phyloP scores from a whole-genome alignment of 148 eudicot species.

The Cornus kousa region DNA sequence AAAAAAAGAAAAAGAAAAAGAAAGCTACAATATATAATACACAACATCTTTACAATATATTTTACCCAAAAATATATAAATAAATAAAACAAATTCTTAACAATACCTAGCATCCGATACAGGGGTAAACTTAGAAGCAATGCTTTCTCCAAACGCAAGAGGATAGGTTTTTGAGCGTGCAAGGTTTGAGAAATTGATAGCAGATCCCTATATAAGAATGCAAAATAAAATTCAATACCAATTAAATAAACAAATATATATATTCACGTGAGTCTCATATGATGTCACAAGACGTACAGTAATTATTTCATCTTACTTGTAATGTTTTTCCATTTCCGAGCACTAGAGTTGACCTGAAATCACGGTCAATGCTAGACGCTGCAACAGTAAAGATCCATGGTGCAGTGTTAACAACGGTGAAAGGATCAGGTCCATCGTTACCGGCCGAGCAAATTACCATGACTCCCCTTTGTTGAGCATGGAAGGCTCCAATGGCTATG shows the following conservation, averaged over 20 bases:
- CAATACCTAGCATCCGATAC: constrained; percentile 61
- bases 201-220: constrained; percentile 39
- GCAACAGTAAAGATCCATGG: constrained; percentile 74
- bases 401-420: constrained; percentile 54
- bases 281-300: too few species aligned
- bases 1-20: too few species aligned
- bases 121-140: constrained; percentile 47
- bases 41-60: too few species aligned
- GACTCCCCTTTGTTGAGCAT: constrained; percentile 62
- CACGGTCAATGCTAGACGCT: constrained; percentile 66
- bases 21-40: too few species aligned
- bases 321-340: constrained; percentile 48
- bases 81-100: too few species aligned
- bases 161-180: constrained; percentile 39
- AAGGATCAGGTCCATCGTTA: constrained; percentile 60
- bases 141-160: constrained; percentile 49
- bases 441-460: constrained; percentile 65
- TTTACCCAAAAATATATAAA: too few species aligned
- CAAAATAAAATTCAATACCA: not conserved
- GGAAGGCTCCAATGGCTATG: constrained; percentile 64
- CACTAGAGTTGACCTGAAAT: constrained; percentile 36
- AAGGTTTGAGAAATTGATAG: constrained; percentile 51
- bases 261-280: not conserved
- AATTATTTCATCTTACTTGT: constrained; percentile 25
- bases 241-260: not conserved